Evolutionary conservation across 1,139 yeast species (phyloP), one percentile per base, ranked within the genome.

Genomic region (Debaryomyces psychrophilus): DNA sequence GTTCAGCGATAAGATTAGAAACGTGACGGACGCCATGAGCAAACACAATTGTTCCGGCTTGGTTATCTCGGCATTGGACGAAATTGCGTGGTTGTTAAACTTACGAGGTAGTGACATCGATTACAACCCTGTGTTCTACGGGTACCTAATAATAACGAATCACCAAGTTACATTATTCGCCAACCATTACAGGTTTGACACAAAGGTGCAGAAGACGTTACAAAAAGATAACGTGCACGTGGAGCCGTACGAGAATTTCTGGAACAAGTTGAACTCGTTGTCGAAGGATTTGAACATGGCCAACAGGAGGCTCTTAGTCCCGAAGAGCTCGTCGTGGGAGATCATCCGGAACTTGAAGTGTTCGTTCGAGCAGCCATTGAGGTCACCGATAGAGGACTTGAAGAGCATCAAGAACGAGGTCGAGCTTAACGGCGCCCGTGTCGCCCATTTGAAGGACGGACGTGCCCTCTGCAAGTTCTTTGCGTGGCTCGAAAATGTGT

Each of bases 71-170:
- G 41, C 47, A 5, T 59, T 65, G 43, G 99, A 93, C 68, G 97
- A 93, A 60, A 80, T 92, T 50, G 96, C 97, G 7, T 92, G 97
- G 98, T 69, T 90, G 47, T 79, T 90, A 61, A 93, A 93, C 60
- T 73, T 93, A 54, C 79, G 98, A 57, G 98, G 98, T 15, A 73
- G 79, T 33, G 73, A 69, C 50, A 89, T 93, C 53, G 87, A 83
- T 34, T 95, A 74, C 67, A 93, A 92, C 62, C 99, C 99, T 1
- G 93, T 95, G 12, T 95, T 95, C 64, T 90, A 81, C 69, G 76
- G 95, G 41, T 93, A 88, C 62, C 75, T 90, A 49, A 72, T 90
- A 14, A 71, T 90, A 15, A 77, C 81, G 17, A 76, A 72, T 20
- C 69, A 71, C 14, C 58, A 59, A 17, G 71, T 75, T 14, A 78